Conservation (phyloP, 2,329 filamentous ascomycete species). For the Penicillium sp. region DNA sequence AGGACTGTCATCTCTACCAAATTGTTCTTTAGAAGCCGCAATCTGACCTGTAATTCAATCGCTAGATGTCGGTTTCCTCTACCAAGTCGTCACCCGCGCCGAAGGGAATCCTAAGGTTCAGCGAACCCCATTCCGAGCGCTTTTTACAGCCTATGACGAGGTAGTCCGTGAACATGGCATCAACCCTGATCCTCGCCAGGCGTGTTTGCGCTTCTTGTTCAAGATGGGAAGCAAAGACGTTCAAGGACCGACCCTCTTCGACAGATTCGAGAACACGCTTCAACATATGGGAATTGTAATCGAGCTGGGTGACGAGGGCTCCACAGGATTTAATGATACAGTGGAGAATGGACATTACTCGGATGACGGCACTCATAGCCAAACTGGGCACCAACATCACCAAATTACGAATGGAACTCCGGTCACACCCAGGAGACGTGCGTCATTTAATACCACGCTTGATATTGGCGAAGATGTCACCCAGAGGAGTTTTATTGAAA, state of each 20-base stretch:
- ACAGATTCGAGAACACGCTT: slow-evolving; percentile 70
- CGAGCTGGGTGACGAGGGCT: slow-evolving; percentile 55
- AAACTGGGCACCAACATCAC: slow-evolving; percentile 17
- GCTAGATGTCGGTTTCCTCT: slow-evolving; percentile 74
- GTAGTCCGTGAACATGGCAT: slow-evolving; percentile 70
- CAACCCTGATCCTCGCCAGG: slow-evolving; percentile 70
- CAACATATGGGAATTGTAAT: slow-evolving; percentile 70
- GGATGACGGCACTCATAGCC: slow-evolving; percentile 24
- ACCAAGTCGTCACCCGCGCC: slow-evolving; percentile 72
- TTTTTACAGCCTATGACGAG: slow-evolving; percentile 79
- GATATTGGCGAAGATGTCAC: slow-evolving; percentile 56
- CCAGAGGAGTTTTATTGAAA: slow-evolving; percentile 38
- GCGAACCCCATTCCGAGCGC: slow-evolving; percentile 69
- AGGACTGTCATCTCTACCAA: slow-evolving; percentile 8
- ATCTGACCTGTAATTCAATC: slow-evolving; percentile 1
- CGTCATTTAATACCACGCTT: slow-evolving; percentile 55
- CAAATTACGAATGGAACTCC: slow-evolving; percentile 30
- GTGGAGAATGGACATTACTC: slow-evolving; percentile 29
- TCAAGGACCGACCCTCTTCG: slow-evolving; percentile 60
- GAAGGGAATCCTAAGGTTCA: slow-evolving; percentile 65
- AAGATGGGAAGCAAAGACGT: slow-evolving; percentile 66
- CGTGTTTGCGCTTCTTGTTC: slow-evolving; percentile 76
- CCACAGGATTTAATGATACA: slow-evolving; percentile 36
- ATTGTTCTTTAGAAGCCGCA: background rate
- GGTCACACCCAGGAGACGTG: slow-evolving; percentile 44